These are phyloP conservation scores for Elaphomyces granulatus DNA, from an alignment of 495 filamentous ascomycete species.

Conservation along the genomic window DNA sequence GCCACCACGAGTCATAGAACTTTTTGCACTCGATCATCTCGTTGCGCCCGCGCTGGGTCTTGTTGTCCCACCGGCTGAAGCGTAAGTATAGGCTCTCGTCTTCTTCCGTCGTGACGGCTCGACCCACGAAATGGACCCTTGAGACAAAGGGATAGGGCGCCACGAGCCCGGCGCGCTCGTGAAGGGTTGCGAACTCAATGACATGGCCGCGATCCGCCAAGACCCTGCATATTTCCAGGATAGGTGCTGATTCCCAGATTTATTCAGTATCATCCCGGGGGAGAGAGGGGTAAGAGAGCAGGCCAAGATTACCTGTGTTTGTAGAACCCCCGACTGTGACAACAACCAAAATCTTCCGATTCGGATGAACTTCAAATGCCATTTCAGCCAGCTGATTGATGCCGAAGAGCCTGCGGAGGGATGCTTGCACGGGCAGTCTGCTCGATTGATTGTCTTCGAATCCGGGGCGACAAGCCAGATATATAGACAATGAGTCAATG, in stretches of 20 bases:
- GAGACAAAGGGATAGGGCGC: slow-evolving; percentile 16
- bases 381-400: too few species aligned
- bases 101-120: slow-evolving; percentile 10
- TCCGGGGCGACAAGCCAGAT: too few species aligned
- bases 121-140: slow-evolving; percentile 12
- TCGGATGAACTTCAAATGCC: too few species aligned
- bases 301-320: too few species aligned
- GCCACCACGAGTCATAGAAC: slow-evolving; percentile 14
- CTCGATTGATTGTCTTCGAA: too few species aligned
- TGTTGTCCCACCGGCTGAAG: too few species aligned
- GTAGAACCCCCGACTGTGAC: slow-evolving; percentile 18
- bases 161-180: slow-evolving; percentile 21
- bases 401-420: too few species aligned
- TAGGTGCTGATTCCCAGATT: slow-evolving; percentile 21
- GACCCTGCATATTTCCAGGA: slow-evolving; percentile 24
- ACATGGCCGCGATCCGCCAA: slow-evolving; percentile 21
- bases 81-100: too few species aligned
- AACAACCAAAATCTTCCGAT: slow-evolving; percentile 16
- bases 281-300: slow-evolving; percentile 2
- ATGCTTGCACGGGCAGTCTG: too few species aligned
- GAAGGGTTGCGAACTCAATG: slow-evolving; percentile 25
- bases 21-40: slow-evolving; percentile 18
- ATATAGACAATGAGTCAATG: too few species aligned
- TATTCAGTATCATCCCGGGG: too few species aligned
- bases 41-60: slow-evolving; percentile 13